Conservation (phyloP, 2,329 filamentous ascomycete genomes). For the Drechslerella dactyloides region DNA sequence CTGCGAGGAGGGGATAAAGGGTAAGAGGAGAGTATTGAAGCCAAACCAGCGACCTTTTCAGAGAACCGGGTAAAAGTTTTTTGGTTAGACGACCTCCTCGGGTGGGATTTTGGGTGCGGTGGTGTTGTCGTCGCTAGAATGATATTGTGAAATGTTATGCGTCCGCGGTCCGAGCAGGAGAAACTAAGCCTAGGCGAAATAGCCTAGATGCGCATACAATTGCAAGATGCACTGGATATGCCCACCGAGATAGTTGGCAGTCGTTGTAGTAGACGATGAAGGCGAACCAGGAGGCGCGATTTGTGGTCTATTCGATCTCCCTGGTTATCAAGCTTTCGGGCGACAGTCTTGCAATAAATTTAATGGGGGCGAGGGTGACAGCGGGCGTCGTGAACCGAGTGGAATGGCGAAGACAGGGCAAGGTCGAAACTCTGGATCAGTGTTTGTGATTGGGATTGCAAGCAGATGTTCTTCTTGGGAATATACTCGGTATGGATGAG, state of each 20-base stretch:
- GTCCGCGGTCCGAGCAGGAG: conserved; percentile 41
- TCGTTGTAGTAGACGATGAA: conserved; percentile 9
- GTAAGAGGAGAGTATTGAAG: conserved; percentile 51
- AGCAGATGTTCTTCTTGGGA: conserved; percentile 31
- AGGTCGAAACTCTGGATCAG: conserved; percentile 8
- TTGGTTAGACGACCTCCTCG: conserved; percentile 23
- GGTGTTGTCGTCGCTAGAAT: conserved; percentile 34
- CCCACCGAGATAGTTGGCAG: conserved; percentile 12
- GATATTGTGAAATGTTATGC: conserved; percentile 7
- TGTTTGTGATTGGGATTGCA: conserved; percentile 17
- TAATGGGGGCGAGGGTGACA: conserved; percentile 23
- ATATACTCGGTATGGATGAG: conserved; percentile 37
- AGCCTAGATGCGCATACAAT: conserved; percentile 32
- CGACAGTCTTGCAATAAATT: conserved; percentile 13
- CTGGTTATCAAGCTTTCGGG: conserved; percentile 20
- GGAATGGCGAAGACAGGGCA: conserved; percentile 5
- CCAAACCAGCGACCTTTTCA: conserved; percentile 44
- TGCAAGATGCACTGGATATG: conserved; percentile 19
- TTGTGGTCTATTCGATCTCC: conserved; percentile 2
- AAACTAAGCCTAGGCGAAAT: conserved; percentile 25
- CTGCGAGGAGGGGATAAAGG: conserved; percentile 55
- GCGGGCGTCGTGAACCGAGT: background rate
- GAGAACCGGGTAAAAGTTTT: conserved; percentile 24
- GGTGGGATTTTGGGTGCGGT: conserved; percentile 27
- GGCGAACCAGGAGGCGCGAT: background rate